Conservation (phyloP, 2,329 filamentous ascomycete species). For the Cordyceps sp. region DNA sequence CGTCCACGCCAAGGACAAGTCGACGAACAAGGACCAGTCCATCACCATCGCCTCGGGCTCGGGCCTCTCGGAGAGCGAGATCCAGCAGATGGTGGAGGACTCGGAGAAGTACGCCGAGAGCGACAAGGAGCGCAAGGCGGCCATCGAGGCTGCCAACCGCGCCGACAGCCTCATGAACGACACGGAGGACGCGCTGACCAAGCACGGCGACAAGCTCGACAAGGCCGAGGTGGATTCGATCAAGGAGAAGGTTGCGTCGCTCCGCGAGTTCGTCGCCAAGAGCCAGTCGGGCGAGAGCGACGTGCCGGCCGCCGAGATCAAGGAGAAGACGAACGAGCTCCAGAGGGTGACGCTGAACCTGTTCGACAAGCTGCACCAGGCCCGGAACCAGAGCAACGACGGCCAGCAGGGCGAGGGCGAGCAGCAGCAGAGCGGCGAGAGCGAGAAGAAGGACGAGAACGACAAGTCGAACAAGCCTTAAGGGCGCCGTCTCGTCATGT, state of each 20-base stretch:
- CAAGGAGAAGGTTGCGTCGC: slow-evolving; percentile 75
- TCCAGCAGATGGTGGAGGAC: slow-evolving; percentile 93
- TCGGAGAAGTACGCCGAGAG: slow-evolving; percentile 90
- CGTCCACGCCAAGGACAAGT: slow-evolving; percentile 97
- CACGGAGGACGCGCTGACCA: slow-evolving; percentile 95
- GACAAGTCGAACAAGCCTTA: slow-evolving; percentile 46
- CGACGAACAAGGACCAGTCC: slow-evolving; percentile 97
- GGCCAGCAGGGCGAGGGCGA: slow-evolving; percentile 32
- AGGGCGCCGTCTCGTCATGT: slow-evolving; percentile 14
- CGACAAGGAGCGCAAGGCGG: slow-evolving; percentile 91
- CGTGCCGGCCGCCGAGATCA: slow-evolving; percentile 80
- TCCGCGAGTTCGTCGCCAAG: slow-evolving; percentile 85
- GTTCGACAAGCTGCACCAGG: slow-evolving; percentile 99
- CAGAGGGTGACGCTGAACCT: slow-evolving; percentile 90
- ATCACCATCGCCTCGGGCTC: slow-evolving; percentile 98
- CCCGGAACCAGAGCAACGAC: slow-evolving; percentile 48
- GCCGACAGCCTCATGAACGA: slow-evolving; percentile 94
- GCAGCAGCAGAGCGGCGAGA: slow-evolving; percentile 39
- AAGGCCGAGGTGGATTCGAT: slow-evolving; percentile 89
- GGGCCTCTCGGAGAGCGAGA: slow-evolving; percentile 86
- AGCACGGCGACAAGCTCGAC: slow-evolving; percentile 90
- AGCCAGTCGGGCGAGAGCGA: slow-evolving; percentile 83
- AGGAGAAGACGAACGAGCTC: slow-evolving; percentile 97
- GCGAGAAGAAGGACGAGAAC: slow-evolving; percentile 62
- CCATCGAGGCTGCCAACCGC: slow-evolving; percentile 94